Percentiles rank a stretch among this genome's conserved stretches.
Conservation (phyloP, 805 yeast genomes). For the Suhomyces vadensis region DNA sequence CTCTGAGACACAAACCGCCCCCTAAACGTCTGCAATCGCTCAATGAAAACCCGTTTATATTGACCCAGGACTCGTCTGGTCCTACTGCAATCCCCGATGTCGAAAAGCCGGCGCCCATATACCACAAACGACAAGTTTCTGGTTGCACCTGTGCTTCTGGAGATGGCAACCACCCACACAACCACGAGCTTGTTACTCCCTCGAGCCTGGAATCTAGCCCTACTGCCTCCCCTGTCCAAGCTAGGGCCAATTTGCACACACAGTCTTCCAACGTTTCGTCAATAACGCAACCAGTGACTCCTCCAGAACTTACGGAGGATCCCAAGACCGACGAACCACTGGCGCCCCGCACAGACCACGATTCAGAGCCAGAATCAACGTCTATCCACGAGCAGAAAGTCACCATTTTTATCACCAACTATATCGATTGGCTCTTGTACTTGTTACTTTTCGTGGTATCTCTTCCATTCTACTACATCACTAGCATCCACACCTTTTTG, state of each 20-base stretch:
- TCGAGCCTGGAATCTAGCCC: neutral
- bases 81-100: neutral
- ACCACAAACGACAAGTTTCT: neutral
- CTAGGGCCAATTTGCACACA: neutral
- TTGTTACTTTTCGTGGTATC: conserved; percentile 51
- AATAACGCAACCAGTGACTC: too few species aligned
- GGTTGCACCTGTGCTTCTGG: neutral
- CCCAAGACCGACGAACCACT: neutral
- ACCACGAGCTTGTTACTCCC: neutral
- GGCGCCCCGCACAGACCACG: too few species aligned
- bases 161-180: neutral
- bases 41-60: conserved; percentile 20
- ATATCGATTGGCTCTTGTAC: conserved; percentile 60
- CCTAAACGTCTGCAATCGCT: conserved; percentile 1
- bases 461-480: conserved; percentile 58
- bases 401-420: conserved; percentile 39
- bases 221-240: neutral
- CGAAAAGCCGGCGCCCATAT: conserved; percentile 9
- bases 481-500: conserved; percentile 50
- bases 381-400: conserved; percentile 7
- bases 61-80: neutral
- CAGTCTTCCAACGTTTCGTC: too few species aligned
- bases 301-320: too few species aligned
- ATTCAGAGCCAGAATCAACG: too few species aligned
- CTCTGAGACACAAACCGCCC: neutral